These are phyloP conservation scores for Parasarocladium wereldwijsianum DNA, from an alignment of 2,329 filamentous ascomycete genomes.

Conservation along the genomic window DNA sequence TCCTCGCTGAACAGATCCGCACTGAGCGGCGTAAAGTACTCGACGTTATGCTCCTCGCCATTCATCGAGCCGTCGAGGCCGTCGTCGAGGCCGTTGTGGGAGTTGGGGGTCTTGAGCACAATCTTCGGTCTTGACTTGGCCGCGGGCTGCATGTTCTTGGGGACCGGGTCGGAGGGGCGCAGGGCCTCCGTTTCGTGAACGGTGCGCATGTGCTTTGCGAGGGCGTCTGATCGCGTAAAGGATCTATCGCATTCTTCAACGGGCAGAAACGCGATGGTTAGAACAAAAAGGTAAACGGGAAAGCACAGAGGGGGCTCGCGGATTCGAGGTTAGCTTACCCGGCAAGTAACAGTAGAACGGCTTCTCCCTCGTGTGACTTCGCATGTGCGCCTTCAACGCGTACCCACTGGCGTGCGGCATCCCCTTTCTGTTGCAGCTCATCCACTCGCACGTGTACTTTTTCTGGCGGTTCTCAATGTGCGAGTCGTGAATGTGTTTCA, in stretches of 20 bases:
- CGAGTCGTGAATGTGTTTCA: constrained; percentile 77
- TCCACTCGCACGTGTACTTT: constrained; percentile 98
- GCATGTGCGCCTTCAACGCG: constrained; percentile 91
- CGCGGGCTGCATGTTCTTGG: constrained; percentile 47
- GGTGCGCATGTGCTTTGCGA: constrained; percentile 97
- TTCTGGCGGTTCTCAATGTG: constrained; percentile 90
- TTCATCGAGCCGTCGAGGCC: constrained; percentile 26
- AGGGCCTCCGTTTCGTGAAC: constrained; percentile 94
- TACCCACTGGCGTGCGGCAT: constrained; percentile 90
- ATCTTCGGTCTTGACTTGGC: constrained; percentile 44
- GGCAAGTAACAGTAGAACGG: constrained; percentile 94
- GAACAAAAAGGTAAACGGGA: not conserved
- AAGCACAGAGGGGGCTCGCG: not conserved
- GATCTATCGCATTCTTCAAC: constrained; percentile 81
- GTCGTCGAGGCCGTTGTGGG: constrained; percentile 41
- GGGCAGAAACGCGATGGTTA: too few species aligned
- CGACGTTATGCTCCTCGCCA: constrained; percentile 40
- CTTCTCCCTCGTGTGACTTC: constrained; percentile 95
- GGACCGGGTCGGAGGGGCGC: constrained; percentile 61
- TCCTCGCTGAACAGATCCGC: constrained; percentile 47
- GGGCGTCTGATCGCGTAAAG: constrained; percentile 87
- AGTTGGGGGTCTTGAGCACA: constrained; percentile 46
- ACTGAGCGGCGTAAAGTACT: constrained; percentile 40
- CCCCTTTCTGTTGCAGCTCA: constrained; percentile 74
- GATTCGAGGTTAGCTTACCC: constrained; percentile 41